phyloP scores from a whole-genome alignment of 768 basidiomycete species.

The Xerocomellus chrysenteron region DNA sequence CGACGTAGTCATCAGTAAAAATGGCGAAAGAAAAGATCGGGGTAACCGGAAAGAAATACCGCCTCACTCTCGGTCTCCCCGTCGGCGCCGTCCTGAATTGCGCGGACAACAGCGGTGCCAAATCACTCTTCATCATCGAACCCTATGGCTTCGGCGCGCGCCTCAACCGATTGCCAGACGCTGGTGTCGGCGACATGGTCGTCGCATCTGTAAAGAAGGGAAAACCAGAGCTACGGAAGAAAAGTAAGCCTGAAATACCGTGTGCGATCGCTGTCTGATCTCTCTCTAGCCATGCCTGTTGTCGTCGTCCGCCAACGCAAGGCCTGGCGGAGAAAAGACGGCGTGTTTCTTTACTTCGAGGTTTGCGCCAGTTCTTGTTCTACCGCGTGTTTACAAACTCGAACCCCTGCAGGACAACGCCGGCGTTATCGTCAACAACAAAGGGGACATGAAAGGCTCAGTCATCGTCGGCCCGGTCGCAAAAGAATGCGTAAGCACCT shows the following conservation, averaged over 20 bases:
- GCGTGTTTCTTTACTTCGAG: slow-evolving; percentile 99
- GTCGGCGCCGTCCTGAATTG: slow-evolving; percentile 95
- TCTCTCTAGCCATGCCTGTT: slow-evolving; percentile 82
- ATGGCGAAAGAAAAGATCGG: slow-evolving; percentile 38
- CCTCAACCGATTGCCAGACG: slow-evolving; percentile 96
- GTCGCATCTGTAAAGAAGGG: slow-evolving; percentile 99
- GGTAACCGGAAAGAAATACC: slow-evolving; percentile 93
- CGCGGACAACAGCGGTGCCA: slow-evolving; percentile 99
- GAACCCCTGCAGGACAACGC: slow-evolving; percentile 70
- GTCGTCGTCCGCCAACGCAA: slow-evolving; percentile 98
- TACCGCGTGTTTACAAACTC: neutral
- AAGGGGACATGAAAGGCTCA: slow-evolving; percentile 99
- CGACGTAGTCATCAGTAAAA: neutral
- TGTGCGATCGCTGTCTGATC: neutral
- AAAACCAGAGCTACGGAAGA: slow-evolving; percentile 99
- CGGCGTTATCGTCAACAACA: slow-evolving; percentile 96
- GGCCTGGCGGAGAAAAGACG: slow-evolving; percentile 96
- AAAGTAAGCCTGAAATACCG: slow-evolving; percentile 62
- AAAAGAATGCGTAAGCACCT: slow-evolving; percentile 91
- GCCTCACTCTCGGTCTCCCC: slow-evolving; percentile 91
- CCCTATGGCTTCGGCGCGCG: slow-evolving; percentile 95
- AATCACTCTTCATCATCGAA: slow-evolving; percentile 92
- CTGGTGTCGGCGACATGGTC: slow-evolving; percentile 93
- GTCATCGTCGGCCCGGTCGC: slow-evolving; percentile 96
- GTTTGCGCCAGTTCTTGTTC: slow-evolving; percentile 36